Conservation (phyloP, 75 land plant genomes). For the Cupressus sempervirens region DNA sequence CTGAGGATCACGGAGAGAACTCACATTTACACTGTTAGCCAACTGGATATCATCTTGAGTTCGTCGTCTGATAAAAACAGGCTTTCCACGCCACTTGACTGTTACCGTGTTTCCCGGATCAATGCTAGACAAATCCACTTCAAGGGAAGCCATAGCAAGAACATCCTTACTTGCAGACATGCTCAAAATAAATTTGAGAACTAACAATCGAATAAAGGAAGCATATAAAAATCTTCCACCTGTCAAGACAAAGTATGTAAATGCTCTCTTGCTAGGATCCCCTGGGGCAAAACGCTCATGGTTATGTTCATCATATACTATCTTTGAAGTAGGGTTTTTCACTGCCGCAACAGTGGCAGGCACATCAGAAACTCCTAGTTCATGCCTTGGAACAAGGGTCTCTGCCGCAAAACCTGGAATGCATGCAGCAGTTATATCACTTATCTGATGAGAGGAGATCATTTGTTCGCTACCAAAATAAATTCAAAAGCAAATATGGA, state of each 20-base stretch:
- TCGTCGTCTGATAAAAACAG: conserved; percentile 70
- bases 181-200: conserved; percentile 64
- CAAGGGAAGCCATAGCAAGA: conserved; percentile 69
- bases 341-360: conserved; percentile 54
- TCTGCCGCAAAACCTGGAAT: conserved; percentile 36
- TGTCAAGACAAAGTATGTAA: conserved; percentile 71
- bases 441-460: background rate
- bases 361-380: conserved; percentile 21
- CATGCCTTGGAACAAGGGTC: conserved; percentile 25
- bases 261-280: conserved; percentile 76
- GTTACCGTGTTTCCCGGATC: conserved; percentile 61
- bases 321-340: conserved; percentile 58
- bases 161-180: conserved; percentile 86
- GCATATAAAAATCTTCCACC: conserved; percentile 83
- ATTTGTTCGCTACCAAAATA: background rate
- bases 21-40: conserved; percentile 64
- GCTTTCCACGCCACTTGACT: conserved; percentile 79
- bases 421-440: background rate
- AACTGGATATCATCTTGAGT: conserved; percentile 63
- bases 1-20: conserved; percentile 63
- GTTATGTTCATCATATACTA: conserved; percentile 57
- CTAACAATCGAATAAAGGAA: conserved; percentile 49
- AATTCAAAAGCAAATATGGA: background rate
- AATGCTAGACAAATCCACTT: conserved; percentile 68
- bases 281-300: conserved; percentile 80